A percentile compares a stretch with the other conserved stretches of the same genome.
phyloP scores from a whole-genome alignment of 108 stramenopile genomes.

The Halocafeteria seosinensis region DNA sequence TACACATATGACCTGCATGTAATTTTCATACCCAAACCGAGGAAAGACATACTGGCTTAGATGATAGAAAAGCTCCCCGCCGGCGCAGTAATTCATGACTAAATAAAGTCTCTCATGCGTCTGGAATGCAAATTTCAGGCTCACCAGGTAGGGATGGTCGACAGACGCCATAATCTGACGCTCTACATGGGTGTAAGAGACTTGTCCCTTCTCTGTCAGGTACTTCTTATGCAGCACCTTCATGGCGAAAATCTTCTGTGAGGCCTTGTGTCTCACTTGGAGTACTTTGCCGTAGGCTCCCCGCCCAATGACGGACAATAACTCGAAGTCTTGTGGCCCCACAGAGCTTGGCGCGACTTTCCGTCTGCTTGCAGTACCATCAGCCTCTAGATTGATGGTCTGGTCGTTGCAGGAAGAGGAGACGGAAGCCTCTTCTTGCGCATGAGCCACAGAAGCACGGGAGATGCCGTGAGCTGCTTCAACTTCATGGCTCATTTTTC shows the following conservation, averaged over 20 bases:
- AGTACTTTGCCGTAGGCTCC: slow-evolving; percentile 96
- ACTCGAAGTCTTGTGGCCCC: slow-evolving; percentile 26
- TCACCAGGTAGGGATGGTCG: slow-evolving; percentile 18
- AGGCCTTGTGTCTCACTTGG: slow-evolving; percentile 34
- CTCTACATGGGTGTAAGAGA: background rate
- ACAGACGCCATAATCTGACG: background rate
- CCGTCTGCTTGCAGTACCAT: too few relatives aligned
- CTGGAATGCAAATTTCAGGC: slow-evolving; percentile 11
- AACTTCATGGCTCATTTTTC: too few relatives aligned
- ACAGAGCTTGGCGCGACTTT: too few relatives aligned
- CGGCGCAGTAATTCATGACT: slow-evolving; percentile 83
- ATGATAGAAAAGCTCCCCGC: slow-evolving; percentile 75
- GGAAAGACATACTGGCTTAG: slow-evolving; percentile 21
- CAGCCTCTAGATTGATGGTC: too few relatives aligned
- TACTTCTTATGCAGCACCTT: slow-evolving; percentile 20
- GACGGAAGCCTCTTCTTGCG: too few relatives aligned
- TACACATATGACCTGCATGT: slow-evolving; percentile 12
- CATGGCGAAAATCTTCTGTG: slow-evolving; percentile 5
- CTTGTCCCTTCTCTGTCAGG: background rate
- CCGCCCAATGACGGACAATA: slow-evolving; percentile 60
- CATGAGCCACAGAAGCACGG: too few relatives aligned
- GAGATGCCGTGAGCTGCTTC: too few relatives aligned
- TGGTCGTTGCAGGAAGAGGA: too few relatives aligned
- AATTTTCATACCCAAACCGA: slow-evolving; percentile 12
- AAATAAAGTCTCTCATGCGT: slow-evolving; percentile 21